Percentiles rank a stretch among this genome's conserved stretches.
phyloP scores from a whole-genome alignment of 192 early-diverging fungal genomes.

The Entomortierella lignicola region DNA sequence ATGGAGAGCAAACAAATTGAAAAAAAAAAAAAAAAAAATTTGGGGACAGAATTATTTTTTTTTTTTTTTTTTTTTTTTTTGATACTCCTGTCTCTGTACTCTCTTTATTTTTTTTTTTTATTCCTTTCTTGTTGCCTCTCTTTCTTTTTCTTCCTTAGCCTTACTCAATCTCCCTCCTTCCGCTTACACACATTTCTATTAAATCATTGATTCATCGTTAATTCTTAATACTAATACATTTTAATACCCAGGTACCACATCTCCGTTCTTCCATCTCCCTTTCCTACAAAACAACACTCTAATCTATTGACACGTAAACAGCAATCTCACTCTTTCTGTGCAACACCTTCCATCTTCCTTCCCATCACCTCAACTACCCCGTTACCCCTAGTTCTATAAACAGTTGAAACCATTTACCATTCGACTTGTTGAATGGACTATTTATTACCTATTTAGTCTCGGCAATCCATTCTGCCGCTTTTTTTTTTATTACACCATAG shows the following conservation, averaged over 20 bases:
- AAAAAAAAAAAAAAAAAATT: background rate
- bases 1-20: too few relatives aligned
- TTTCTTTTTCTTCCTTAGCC: background rate
- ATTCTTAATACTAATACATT: too few relatives aligned
- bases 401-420: background rate
- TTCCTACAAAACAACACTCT: too few relatives aligned
- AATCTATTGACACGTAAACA: too few relatives aligned
- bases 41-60: background rate
- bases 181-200: too few relatives aligned
- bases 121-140: background rate
- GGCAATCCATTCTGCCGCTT: background rate
- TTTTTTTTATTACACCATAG: background rate
- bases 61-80: constrained; percentile 1
- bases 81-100: background rate
- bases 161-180: background rate
- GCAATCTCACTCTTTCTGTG: too few relatives aligned
- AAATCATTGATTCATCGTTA: too few relatives aligned
- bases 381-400: background rate
- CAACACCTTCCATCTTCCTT: background rate
- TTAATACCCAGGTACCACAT: too few relatives aligned
- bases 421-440: background rate
- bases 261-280: too few relatives aligned
- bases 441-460: background rate
- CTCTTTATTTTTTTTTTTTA: background rate
- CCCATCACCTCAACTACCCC: background rate